Evolutionary conservation across 78 protist genomes (phyloP), one percentile per base, ranked within the genome.

Genomic region (Dictyostelium discoideum): DNA sequence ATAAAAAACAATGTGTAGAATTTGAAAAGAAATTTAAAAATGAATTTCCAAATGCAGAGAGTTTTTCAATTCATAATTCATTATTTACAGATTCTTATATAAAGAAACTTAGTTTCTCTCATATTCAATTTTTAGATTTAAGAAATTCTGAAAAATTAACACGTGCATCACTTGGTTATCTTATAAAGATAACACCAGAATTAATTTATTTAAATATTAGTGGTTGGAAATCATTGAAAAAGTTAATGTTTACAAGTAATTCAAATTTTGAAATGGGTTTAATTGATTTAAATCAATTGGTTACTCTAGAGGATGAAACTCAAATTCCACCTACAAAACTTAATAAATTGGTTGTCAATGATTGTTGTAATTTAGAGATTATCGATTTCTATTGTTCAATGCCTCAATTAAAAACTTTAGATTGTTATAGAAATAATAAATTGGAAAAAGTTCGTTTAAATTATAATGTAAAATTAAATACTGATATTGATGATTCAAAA

Each of bases 51-150:
- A 74, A 37, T 74, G 22, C 48, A 16, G 81, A 74, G 9, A 32
- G 81, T 37, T 74, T 16, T 74, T 74, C 81, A 37, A 74, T 74
- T 37, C 40, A 32, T 16, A 74, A 74, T 16, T 74, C 44, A 16
- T 10, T 37, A 74, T 37, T 74, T 74, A 32, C 81, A 29, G 81
- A 74, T 74, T 74, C 81, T 13, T 74, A 29, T 39, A 74, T 74
- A 14, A 74, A 74, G 46, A 74, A 74, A 16, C 39, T 74, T 29
- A 14, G 46, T 14, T 74, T 74, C 18, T 74, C 81, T 0, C 40
- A 74, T 37, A 74, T 74, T 74, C 81, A 74, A 74, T 74, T 74
- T 74, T 74, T 74, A 74, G 81, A 74, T 74, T 74, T 74, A 74
- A 74, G 50, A 74, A 74, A 74, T 10, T 74, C 81, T 26, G 81